Evolutionary conservation across 1,139 yeast genomes (phyloP), one percentile per base, ranked within the genome.

Genomic region (Geotrichum reessii): DNA sequence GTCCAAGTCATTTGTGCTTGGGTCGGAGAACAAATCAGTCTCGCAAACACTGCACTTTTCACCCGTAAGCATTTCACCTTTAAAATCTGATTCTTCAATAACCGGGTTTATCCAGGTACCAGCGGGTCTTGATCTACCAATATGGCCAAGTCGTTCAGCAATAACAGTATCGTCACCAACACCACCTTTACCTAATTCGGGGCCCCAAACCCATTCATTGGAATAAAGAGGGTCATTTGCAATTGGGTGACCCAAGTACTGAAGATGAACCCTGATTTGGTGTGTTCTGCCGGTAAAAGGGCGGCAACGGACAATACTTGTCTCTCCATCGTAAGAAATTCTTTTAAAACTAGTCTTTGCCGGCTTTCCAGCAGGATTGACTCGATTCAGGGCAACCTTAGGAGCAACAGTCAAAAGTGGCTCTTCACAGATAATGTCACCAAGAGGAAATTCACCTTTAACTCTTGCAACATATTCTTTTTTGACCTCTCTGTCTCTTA

Each of bases 201-300:
- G 74, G 0, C 95, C 96, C 96, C 97, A 91, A 0, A 87, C 84
- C 22, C 72, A 71, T 24, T 79, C 79, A 60, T 85, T 85, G 1
- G 85, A 76, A 64, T 93, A 93, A 0, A 93, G 80, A 0, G 98
- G 98, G 71, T 93, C 99, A 70, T 93, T 93, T 31, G 96, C 96
- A 56, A 93, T 93, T 0, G 99, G 97, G 66, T 82, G 82, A 0
- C 97, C 97, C 28, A 93, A 68, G 65, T 79, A 87, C 71, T 92
- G 97, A 58, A 93, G 73, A 74, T 93, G 99, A 0, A 93, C 96
- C 58, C 99, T 76, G 55, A 93, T 90, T 69, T 93, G 99, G 71
- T 93, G 99, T 0, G 98, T 89, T 67, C 99, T 78, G 0, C 99
- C 99, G 0, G 99, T 92, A 21, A 81, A 73, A 0, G 99, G 99